Evolutionary conservation across 2,329 filamentous ascomycete genomes (phyloP).

Genomic region (Fusarium concolor): DNA sequence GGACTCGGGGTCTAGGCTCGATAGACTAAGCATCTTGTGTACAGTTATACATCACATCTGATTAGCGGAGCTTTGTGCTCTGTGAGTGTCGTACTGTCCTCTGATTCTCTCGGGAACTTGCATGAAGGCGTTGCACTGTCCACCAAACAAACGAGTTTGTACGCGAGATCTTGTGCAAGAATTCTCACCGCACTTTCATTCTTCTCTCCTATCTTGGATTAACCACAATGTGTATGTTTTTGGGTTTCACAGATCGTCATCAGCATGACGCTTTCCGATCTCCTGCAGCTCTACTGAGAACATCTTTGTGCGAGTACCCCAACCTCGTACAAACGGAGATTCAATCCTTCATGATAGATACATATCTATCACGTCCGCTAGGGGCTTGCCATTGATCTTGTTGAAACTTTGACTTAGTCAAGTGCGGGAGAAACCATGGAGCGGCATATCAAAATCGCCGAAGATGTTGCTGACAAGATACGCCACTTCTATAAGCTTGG

Average conservation of each 20-base stretch:
- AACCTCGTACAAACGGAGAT: fast-evolving
- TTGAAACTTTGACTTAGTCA: fast-evolving
- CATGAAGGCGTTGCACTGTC: not conserved
- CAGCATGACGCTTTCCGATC: fast-evolving
- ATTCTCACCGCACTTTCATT: not conserved
- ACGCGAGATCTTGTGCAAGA: not conserved
- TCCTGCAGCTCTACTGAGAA: too few species aligned
- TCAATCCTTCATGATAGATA: fast-evolving
- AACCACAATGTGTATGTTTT: fast-evolving
- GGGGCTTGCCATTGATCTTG: not conserved
- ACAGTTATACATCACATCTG: not conserved
- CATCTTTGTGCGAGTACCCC: not conserved
- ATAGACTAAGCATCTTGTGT: not conserved
- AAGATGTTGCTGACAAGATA: slow-evolving; percentile 57
- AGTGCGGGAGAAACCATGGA: slow-evolving; percentile 52
- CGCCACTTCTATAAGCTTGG: slow-evolving; percentile 57
- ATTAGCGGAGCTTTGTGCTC: fast-evolving
- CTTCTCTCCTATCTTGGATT: not conserved
- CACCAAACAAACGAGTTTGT: fast-evolving
- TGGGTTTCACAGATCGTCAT: not conserved
- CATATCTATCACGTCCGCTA: not conserved
- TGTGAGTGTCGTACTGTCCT: not conserved
- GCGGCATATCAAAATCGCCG: slow-evolving; percentile 58
- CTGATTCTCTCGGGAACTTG: too few species aligned
- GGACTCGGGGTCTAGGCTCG: not conserved